These are phyloP conservation scores for Turritis glabra DNA, from an alignment of 345 rosid species.

Conservation along the genomic window DNA sequence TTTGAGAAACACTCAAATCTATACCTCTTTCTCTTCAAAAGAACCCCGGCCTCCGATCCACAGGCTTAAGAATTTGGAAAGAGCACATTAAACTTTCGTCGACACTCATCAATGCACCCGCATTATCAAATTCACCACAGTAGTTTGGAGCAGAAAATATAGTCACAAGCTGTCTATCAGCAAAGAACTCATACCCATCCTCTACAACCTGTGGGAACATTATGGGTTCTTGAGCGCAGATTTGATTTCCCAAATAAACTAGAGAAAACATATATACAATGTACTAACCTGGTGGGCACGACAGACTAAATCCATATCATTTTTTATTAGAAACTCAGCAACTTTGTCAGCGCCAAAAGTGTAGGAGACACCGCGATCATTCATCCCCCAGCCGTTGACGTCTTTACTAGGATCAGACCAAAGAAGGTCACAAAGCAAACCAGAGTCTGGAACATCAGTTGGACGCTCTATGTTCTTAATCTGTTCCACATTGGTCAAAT, in stretches of 20 bases:
- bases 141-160: slow-evolving; percentile 40
- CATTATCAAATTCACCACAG: slow-evolving; percentile 39
- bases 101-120: slow-evolving; percentile 38
- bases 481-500: slow-evolving; percentile 47
- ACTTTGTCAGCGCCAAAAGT: slow-evolving; percentile 55
- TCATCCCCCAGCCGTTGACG: slow-evolving; percentile 59
- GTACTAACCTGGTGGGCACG: slow-evolving; percentile 74
- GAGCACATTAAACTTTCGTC: slow-evolving; percentile 55
- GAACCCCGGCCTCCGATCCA: slow-evolving; percentile 52
- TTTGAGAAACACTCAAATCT: not conserved
- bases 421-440: slow-evolving; percentile 62
- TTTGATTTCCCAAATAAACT: slow-evolving; percentile 11
- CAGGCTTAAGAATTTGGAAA: slow-evolving; percentile 82
- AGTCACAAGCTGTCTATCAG: slow-evolving; percentile 63
- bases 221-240: slow-evolving; percentile 5
- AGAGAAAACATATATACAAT: not conserved
- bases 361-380: slow-evolving; percentile 60
- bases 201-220: slow-evolving; percentile 69
- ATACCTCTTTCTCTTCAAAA: slow-evolving; percentile 26
- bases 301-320: slow-evolving; percentile 56
- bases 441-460: slow-evolving; percentile 55
- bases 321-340: slow-evolving; percentile 70
- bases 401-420: slow-evolving; percentile 65
- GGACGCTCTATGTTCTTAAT: slow-evolving; percentile 52
- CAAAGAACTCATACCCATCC: slow-evolving; percentile 95